Conservation (phyloP, 371 early-diverging fungal genomes). For the Aphelidium insulamus region DNA sequence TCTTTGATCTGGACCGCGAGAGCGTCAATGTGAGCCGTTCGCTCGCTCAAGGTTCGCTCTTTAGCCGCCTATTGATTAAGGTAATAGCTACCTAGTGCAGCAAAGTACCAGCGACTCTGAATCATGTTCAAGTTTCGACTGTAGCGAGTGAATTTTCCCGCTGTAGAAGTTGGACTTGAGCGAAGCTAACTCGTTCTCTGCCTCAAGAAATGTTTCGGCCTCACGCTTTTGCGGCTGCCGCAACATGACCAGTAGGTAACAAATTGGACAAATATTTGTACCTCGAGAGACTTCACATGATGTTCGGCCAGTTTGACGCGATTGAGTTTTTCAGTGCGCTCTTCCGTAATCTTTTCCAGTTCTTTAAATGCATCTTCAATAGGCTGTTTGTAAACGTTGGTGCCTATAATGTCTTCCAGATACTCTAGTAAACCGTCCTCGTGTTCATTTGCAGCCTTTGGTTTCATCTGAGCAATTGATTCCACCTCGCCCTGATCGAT, state of each 20-base stretch:
- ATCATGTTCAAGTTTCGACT: too few species aligned
- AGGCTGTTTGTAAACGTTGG: conserved; percentile 60
- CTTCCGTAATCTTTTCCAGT: conserved; percentile 50
- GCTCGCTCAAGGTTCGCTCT: too few species aligned
- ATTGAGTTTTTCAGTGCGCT: conserved; percentile 55
- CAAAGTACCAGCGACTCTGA: too few species aligned
- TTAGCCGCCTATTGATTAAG: too few species aligned
- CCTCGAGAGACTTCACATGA: conserved; percentile 53
- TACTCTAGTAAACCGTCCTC: conserved; percentile 97
- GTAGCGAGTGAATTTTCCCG: too few species aligned
- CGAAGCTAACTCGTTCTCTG: conserved; percentile 56
- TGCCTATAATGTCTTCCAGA: conserved; percentile 99
- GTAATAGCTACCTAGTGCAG: too few species aligned
- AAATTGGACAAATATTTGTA: background rate
- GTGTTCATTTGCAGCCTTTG: conserved; percentile 73
- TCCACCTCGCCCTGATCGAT: conserved; percentile 92
- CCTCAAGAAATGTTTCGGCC: conserved; percentile 50
- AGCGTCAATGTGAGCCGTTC: too few species aligned
- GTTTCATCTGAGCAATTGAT: conserved; percentile 96
- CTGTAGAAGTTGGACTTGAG: too few species aligned
- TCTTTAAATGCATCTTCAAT: conserved; percentile 50
- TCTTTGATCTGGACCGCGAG: too few species aligned
- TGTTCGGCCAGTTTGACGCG: conserved; percentile 65
- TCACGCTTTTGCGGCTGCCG: conserved; percentile 49
- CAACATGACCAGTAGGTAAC: background rate